phyloP scores from a whole-genome alignment of 108 stramenopile genomes.

The Cyclostephanos invisitatus region DNA sequence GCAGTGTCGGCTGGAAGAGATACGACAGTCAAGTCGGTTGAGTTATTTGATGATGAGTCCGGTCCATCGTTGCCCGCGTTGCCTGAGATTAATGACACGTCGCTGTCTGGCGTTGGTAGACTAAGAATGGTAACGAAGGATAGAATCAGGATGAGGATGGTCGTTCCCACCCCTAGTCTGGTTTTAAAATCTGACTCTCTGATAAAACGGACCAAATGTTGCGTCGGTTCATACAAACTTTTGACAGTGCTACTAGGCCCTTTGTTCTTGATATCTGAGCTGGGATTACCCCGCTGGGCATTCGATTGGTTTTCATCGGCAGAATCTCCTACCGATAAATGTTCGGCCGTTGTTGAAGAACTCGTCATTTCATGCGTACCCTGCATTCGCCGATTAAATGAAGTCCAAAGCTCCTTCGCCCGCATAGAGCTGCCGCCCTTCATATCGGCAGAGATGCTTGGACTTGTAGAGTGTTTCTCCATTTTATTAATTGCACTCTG shows the following conservation, averaged over 20 bases:
- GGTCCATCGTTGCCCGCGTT: background rate
- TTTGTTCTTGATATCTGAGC: conserved; percentile 3
- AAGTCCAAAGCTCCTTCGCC: background rate
- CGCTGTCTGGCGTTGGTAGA: conserved; percentile 6
- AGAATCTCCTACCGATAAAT: background rate
- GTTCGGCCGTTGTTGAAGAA: background rate
- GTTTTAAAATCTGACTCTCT: conserved; percentile 18
- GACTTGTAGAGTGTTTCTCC: background rate
- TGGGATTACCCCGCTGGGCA: conserved; percentile 5
- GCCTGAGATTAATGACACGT: background rate
- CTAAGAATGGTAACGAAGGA: conserved; percentile 18
- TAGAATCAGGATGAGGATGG: conserved; percentile 16
- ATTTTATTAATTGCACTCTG: background rate
- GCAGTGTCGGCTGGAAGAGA: too few species aligned
- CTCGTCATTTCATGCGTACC: background rate
- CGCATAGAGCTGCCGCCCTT: background rate
- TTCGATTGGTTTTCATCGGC: background rate
- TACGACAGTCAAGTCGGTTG: too few species aligned
- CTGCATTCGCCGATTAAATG: background rate
- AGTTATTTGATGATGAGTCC: too few species aligned
- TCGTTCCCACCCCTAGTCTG: conserved; percentile 12
- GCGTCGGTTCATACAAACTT: background rate
- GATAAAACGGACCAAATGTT: conserved; percentile 1
- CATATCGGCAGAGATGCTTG: background rate
- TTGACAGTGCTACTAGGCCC: background rate